These are phyloP conservation scores for Centella asiatica DNA, from an alignment of 129 eudicot genomes.

Conservation along the genomic window DNA sequence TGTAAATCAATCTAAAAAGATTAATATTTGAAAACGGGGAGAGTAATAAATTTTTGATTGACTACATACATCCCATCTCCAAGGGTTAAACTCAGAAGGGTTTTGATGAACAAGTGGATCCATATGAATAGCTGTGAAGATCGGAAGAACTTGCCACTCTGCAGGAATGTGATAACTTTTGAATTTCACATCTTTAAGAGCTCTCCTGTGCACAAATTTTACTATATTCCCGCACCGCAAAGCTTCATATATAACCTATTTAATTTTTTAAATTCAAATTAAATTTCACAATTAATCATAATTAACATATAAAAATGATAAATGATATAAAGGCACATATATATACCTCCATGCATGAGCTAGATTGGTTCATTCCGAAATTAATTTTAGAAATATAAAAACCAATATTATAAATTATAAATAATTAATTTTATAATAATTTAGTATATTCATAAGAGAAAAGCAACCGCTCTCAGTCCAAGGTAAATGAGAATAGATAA, in stretches of 20 bases:
- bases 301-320: too few species aligned
- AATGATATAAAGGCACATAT: too few species aligned
- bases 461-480: too few species aligned
- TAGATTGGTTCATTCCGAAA: too few species aligned
- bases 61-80: conserved; percentile 33
- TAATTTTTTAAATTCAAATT: neutral
- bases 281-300: neutral
- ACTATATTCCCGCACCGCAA: conserved; percentile 47
- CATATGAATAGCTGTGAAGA: conserved; percentile 34
- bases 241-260: conserved; percentile 38
- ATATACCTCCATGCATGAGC: neutral
- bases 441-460: too few species aligned
- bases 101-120: conserved; percentile 39
- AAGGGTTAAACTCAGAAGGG: conserved; percentile 35
- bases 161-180: conserved; percentile 10
- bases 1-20: too few species aligned
- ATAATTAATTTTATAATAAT: too few species aligned
- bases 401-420: too few species aligned
- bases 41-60: too few species aligned
- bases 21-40: too few species aligned
- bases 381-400: too few species aligned
- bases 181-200: conserved; percentile 33
- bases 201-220: conserved; percentile 44
- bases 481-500: too few species aligned
- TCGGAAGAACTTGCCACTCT: conserved; percentile 19